A percentile compares a stretch with the other conserved stretches of the same genome.
These are phyloP conservation scores for Colletotrichum agaves DNA, from an alignment of 2,329 filamentous ascomycete species.

Conservation along the genomic window DNA sequence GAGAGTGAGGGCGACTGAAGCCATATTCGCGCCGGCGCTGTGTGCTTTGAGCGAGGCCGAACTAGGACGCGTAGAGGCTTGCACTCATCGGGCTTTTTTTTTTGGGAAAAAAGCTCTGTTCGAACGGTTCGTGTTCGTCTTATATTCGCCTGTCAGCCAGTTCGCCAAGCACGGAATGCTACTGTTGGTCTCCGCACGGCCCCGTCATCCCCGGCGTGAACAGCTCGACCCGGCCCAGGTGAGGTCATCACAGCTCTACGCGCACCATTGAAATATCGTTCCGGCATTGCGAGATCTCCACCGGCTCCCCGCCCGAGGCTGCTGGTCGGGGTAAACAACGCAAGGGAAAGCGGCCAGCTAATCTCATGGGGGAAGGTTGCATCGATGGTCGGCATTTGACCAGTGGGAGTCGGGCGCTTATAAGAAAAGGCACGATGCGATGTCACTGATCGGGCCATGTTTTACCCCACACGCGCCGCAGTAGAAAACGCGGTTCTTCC, in stretches of 20 bases:
- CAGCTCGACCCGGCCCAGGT: neutral
- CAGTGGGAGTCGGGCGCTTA: slow-evolving; percentile 30
- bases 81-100: neutral
- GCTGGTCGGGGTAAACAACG: neutral
- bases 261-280: slow-evolving; percentile 32
- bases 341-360: neutral
- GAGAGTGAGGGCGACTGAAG: slow-evolving; percentile 10
- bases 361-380: neutral
- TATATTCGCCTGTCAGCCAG: neutral
- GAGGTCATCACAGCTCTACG: slow-evolving; percentile 34
- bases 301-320: neutral
- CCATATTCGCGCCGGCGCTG: slow-evolving; percentile 8
- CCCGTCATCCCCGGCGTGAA: slow-evolving; percentile 24
- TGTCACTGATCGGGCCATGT: neutral
- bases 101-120: neutral
- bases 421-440: slow-evolving; percentile 14
- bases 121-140: neutral
- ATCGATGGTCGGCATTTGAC: neutral
- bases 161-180: neutral
- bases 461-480: slow-evolving; percentile 11
- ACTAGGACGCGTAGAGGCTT: neutral
- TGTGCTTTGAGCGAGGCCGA: neutral
- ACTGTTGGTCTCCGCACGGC: slow-evolving; percentile 17
- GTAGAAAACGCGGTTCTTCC: neutral
- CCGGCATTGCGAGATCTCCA: neutral